Percentiles rank a stretch among this genome's conserved stretches.
Conservation (phyloP, 2,329 filamentous ascomycete genomes). For the Penicillium capsulatum region DNA sequence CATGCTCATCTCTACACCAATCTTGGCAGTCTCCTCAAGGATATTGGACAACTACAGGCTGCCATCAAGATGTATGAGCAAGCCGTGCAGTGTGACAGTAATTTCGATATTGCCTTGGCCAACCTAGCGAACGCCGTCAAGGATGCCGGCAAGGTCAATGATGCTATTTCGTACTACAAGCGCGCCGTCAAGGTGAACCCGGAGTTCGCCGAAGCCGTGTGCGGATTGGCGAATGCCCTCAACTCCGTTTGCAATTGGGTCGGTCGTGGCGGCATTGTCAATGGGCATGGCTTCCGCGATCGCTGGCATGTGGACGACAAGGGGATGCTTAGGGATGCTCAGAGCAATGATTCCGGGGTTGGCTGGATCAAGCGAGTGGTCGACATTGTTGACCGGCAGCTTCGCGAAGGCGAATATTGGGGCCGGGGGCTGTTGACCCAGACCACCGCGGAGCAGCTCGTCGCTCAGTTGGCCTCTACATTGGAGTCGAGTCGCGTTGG, state of each 20-base stretch:
- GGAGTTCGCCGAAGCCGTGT: slow-evolving; percentile 94
- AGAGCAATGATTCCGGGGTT: slow-evolving; percentile 56
- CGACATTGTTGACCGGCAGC: slow-evolving; percentile 82
- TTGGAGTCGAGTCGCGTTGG: slow-evolving; percentile 25
- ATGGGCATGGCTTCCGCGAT: slow-evolving; percentile 70
- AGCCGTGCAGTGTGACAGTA: slow-evolving; percentile 85
- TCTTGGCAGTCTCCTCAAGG: slow-evolving; percentile 88
- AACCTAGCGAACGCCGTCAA: slow-evolving; percentile 98
- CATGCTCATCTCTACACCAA: slow-evolving; percentile 98
- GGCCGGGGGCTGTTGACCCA: slow-evolving; percentile 66
- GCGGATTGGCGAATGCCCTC: slow-evolving; percentile 86
- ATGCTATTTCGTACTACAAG: slow-evolving; percentile 88
- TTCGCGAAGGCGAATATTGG: slow-evolving; percentile 82
- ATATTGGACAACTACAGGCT: slow-evolving; percentile 85
- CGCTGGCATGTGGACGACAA: slow-evolving; percentile 88
- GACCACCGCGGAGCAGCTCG: slow-evolving; percentile 50
- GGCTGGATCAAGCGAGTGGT: slow-evolving; percentile 90
- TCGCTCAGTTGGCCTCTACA: slow-evolving; percentile 44
- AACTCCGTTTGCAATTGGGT: slow-evolving; percentile 97
- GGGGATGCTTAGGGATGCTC: slow-evolving; percentile 76
- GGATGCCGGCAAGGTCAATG: slow-evolving; percentile 85
- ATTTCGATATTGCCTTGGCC: slow-evolving; percentile 92
- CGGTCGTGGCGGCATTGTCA: slow-evolving; percentile 77
- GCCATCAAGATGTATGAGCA: slow-evolving; percentile 97
- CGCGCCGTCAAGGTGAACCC: slow-evolving; percentile 88